Evolutionary conservation across 306 rosid species (phyloP).

Genomic region (Corylus heterophylla): DNA sequence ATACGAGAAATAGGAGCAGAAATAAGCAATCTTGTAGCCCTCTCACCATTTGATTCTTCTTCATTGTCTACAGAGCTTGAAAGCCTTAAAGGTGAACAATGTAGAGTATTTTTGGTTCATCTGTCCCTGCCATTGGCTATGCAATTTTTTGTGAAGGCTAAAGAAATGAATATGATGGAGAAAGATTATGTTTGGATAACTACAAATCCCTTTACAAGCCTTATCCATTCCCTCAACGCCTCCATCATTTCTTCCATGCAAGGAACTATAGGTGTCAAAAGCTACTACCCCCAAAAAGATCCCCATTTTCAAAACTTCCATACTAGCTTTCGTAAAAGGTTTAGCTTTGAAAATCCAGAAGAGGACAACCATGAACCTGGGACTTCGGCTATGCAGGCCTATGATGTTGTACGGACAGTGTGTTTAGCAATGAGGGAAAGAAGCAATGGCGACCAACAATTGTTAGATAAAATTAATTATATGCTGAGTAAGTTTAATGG

Average conservation of each 20-base stretch:
- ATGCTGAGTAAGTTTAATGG: slow-evolving; percentile 14
- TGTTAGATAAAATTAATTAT: slow-evolving; percentile 38
- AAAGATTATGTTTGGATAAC: slow-evolving; percentile 58
- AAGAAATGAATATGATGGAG: slow-evolving; percentile 49
- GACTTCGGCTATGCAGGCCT: slow-evolving; percentile 43
- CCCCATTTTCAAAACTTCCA: slow-evolving; percentile 21
- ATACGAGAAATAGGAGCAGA: slow-evolving; percentile 29
- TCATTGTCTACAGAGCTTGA: slow-evolving; percentile 40
- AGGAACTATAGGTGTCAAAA: slow-evolving; percentile 50
- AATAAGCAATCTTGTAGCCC: slow-evolving; percentile 27
- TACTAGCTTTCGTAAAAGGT: slow-evolving; percentile 22
- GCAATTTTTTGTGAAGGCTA: slow-evolving; percentile 40
- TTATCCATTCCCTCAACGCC: slow-evolving; percentile 47
- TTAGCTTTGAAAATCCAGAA: slow-evolving; percentile 31
- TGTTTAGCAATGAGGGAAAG: slow-evolving; percentile 38
- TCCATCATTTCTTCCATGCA: slow-evolving; percentile 45
- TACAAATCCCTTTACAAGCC: slow-evolving; percentile 47
- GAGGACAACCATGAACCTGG: slow-evolving; percentile 50
- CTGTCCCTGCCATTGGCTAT: slow-evolving; percentile 39
- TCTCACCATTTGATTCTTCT: slow-evolving; percentile 39
- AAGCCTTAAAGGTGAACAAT: slow-evolving; percentile 34
- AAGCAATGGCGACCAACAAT: slow-evolving; percentile 13
- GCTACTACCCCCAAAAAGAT: slow-evolving; percentile 28
- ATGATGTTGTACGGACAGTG: slow-evolving; percentile 45
- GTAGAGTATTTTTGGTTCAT: slow-evolving; percentile 47